These are phyloP conservation scores for Zygosaccharomyces siamensis DNA, from an alignment of 805 yeast genomes.

Conservation along the genomic window DNA sequence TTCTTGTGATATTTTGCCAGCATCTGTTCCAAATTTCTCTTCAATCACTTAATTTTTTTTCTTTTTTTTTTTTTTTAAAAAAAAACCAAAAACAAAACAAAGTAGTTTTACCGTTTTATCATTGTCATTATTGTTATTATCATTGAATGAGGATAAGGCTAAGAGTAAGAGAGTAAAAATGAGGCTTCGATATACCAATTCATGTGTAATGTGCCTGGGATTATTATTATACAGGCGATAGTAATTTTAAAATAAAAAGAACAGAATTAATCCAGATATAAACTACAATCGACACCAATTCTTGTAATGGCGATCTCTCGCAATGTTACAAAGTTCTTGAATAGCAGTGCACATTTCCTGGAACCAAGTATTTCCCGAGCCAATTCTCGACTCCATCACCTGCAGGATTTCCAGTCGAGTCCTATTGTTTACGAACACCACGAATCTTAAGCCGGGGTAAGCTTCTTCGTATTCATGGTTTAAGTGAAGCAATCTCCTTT, in stretches of 20 bases:
- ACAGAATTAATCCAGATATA: not conserved
- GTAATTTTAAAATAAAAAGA: not conserved
- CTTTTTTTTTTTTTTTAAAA: not conserved
- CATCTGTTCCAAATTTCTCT: not conserved
- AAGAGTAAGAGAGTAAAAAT: not conserved
- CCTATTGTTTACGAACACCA: constrained; percentile 85
- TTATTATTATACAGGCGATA: constrained; percentile 1
- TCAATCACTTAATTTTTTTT: not conserved
- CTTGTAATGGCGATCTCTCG: constrained; percentile 56
- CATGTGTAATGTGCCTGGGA: constrained; percentile 6
- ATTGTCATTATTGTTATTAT: not conserved
- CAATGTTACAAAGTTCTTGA: constrained; percentile 89
- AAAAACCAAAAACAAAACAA: no score
- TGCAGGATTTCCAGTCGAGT: constrained; percentile 58
- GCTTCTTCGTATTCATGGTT: constrained; percentile 58
- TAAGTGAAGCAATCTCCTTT: constrained; percentile 42
- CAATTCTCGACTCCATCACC: constrained; percentile 55
- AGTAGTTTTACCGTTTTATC: not conserved
- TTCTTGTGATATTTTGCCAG: constrained; percentile 52
- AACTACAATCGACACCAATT: not conserved
- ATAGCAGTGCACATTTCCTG: constrained; percentile 65
- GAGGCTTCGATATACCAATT: constrained; percentile 4
- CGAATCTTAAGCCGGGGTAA: constrained; percentile 74
- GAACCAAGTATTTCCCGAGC: constrained; percentile 21
- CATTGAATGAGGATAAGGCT: not conserved